phyloP scores from a whole-genome alignment of 805 yeast species.

The Lipomyces mesembrius region DNA sequence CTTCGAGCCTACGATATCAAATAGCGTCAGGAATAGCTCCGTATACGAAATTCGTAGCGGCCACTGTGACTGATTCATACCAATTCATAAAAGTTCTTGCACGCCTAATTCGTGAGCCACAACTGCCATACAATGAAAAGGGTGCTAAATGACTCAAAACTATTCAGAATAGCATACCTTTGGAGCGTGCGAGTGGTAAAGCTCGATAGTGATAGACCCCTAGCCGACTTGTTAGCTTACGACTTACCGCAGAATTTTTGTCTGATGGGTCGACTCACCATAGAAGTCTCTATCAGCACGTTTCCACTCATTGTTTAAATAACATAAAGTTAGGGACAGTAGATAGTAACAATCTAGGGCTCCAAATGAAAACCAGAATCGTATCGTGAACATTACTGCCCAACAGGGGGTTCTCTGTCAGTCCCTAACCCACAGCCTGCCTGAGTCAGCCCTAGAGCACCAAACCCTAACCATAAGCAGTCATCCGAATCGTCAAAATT shows the following conservation, averaged over 20 bases:
- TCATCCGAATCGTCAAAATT: background rate
- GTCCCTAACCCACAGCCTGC: background rate
- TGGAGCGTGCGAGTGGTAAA: slow-evolving; percentile 43
- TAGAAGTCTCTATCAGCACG: slow-evolving; percentile 32
- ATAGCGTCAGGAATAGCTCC: background rate
- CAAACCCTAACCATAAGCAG: background rate
- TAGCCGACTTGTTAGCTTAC: slow-evolving; percentile 8
- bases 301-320: slow-evolving; percentile 26
- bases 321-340: background rate
- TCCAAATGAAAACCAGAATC: background rate
- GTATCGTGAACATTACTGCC: background rate
- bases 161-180: slow-evolving; percentile 28
- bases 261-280: slow-evolving; percentile 21
- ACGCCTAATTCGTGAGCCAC: slow-evolving; percentile 23
- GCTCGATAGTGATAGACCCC: slow-evolving; percentile 41
- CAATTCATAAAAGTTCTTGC: slow-evolving; percentile 37
- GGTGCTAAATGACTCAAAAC: background rate
- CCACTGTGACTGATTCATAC: slow-evolving; percentile 11
- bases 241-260: background rate
- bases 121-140: background rate
- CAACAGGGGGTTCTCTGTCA: background rate
- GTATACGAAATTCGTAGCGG: background rate
- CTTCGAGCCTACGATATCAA: slow-evolving; percentile 37
- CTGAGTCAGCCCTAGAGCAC: background rate
- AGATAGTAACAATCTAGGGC: background rate